Evolutionary conservation across 371 early-diverging fungal species (phyloP).

Genomic region (Rhizopus delemar): DNA sequence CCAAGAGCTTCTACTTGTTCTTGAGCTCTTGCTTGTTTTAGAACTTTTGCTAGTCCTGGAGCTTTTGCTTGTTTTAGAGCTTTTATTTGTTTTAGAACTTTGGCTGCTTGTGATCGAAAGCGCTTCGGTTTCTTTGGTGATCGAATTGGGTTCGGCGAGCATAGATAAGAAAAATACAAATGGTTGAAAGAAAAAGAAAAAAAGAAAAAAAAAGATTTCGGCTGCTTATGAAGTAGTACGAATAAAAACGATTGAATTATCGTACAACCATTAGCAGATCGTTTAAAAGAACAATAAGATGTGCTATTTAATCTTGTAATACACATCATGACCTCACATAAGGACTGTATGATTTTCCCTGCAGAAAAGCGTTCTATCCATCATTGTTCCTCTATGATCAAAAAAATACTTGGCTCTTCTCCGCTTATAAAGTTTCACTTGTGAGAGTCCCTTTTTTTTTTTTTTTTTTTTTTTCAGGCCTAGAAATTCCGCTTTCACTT

Average conservation of each 20-base stretch:
- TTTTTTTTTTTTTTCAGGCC: no score
- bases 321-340: no score
- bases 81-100: not conserved
- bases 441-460: no score
- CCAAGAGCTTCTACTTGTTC: not conserved
- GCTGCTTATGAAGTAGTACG: not conserved
- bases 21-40: not conserved
- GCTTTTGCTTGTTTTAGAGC: constrained; percentile 2
- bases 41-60: not conserved
- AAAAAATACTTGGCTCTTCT: no score
- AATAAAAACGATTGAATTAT: not conserved
- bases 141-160: not conserved
- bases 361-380: no score
- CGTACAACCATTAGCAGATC: not conserved
- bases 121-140: not conserved
- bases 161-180: not conserved
- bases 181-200: not conserved
- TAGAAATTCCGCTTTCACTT: no score
- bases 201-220: not conserved
- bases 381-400: no score
- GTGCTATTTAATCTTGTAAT: no score
- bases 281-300: no score
- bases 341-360: no score
- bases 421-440: no score
- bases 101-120: not conserved